phyloP scores from a whole-genome alignment of 1,284 basidiomycete genomes.

The Puccinia horiana region DNA sequence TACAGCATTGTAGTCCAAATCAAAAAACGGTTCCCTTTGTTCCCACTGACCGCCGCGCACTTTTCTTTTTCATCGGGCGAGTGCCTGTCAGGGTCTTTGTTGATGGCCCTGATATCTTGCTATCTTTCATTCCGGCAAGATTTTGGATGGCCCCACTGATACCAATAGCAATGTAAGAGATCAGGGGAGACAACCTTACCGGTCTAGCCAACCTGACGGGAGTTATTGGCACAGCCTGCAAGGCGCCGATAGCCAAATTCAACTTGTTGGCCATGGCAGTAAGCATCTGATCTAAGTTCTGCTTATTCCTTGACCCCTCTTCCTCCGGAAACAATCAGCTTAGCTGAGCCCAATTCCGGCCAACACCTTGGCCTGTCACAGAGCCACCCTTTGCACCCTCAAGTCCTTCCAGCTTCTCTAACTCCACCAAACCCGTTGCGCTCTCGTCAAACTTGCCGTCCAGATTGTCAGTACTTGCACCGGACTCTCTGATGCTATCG shows the following conservation, averaged over 20 bases:
- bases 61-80: too few species aligned
- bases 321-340: constrained; percentile 89
- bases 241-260: constrained; percentile 94
- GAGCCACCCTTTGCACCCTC: constrained; percentile 18
- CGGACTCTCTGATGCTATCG: constrained; percentile 76
- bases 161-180: constrained; percentile 90
- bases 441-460: constrained; percentile 66
- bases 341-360: constrained; percentile 84
- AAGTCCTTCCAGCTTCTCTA: too few species aligned
- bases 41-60: too few species aligned
- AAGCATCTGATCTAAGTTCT: constrained; percentile 85
- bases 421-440: constrained; percentile 64
- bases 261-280: constrained; percentile 91
- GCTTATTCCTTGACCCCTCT: constrained; percentile 93
- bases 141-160: constrained; percentile 99
- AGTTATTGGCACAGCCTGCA: constrained; percentile 95
- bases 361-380: constrained; percentile 66
- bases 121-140: too few species aligned
- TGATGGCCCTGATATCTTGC: too few species aligned
- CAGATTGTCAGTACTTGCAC: constrained; percentile 95
- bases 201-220: constrained; percentile 96
- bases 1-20: too few species aligned
- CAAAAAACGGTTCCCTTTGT: too few species aligned
- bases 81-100: too few species aligned
- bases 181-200: constrained; percentile 84